Evolutionary conservation across 2,329 filamentous ascomycete species (phyloP), one percentile per base, ranked within the genome.

Genomic region (Aspergillaceae sp.): DNA sequence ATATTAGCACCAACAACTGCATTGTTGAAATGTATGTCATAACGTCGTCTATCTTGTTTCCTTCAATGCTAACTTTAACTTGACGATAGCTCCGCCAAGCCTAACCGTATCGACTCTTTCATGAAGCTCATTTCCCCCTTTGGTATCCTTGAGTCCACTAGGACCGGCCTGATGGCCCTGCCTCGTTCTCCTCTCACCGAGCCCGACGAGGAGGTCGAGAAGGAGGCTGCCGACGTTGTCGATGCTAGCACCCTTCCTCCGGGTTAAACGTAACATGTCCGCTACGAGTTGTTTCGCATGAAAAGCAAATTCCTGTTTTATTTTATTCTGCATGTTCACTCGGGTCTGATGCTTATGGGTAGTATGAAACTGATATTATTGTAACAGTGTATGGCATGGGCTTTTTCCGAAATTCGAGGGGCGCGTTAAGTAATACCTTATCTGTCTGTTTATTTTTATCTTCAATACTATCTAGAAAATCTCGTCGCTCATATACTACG

Each of bases 1-100:
- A 98, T 69, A 97, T 98, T 60, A 95, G 89, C 75, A 96, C 87
- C 44, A 96, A 87, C 71, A 97, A 94, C 73, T 97, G 92, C 72
- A 97, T 97, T 67, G 90, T 98, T 49, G 92, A 98, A 71, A 70
- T 98, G 87, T 91, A 79, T 78, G 86, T 79, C 29, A 36, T 26
- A 7, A n/a, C 32, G 32, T 29, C 30, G 1, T 37, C 11, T 7
- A 10, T 34, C 35, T 29, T 40, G 2, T 35, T 9, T 26, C 41
- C 34, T 10, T 41, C 6, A 26, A 36, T 43, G 47, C 36, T 44
- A 35, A 47, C 7, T 51, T 32, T 40, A 26, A 40, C 43, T 43
- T 46, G 45, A 40, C 26, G 38, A 49, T 57, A 89, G 85, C 5
- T 95, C 89, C 45, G 92, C 92, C 49, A 98, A 98, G 72, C 90